A percentile compares a stretch with the other conserved stretches of the same genome.
These are phyloP conservation scores for Cytospora paraplurivora DNA, from an alignment of 2,329 filamentous ascomycete species.

Conservation along the genomic window DNA sequence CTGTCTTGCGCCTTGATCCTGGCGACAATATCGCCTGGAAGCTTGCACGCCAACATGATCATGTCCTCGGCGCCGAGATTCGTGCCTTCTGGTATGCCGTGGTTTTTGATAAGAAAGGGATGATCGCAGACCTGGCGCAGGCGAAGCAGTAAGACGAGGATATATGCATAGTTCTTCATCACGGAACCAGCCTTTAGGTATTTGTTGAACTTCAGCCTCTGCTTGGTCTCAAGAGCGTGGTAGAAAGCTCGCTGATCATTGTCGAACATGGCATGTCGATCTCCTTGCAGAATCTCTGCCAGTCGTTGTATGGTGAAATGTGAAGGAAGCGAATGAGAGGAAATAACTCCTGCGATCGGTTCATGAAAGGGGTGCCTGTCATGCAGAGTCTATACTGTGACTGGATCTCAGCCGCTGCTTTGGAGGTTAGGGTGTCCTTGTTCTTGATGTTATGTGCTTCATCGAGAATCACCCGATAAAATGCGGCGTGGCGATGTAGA, in stretches of 20 bases:
- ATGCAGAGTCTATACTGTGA: conserved; percentile 24
- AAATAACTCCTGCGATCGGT: conserved; percentile 19
- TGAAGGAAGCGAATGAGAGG: conserved; percentile 41
- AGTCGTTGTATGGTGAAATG: conserved; percentile 27
- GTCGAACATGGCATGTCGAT: conserved; percentile 51
- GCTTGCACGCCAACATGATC: conserved; percentile 32
- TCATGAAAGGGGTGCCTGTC: conserved; percentile 27
- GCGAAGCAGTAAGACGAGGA: conserved; percentile 74
- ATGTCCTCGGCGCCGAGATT: conserved; percentile 35
- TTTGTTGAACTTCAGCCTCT: conserved; percentile 34
- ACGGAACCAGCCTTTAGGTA: conserved; percentile 32
- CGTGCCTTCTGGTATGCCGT: conserved; percentile 36
- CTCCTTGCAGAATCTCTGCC: conserved; percentile 40
- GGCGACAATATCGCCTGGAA: conserved; percentile 29
- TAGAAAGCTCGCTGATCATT: conserved; percentile 67
- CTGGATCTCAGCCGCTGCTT: conserved; percentile 14
- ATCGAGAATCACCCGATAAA: conserved; percentile 20
- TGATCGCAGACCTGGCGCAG: conserved; percentile 79
- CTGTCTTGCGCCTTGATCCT: conserved; percentile 4
- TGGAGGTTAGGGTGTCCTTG: conserved; percentile 5
- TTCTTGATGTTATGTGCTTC: conserved; percentile 24
- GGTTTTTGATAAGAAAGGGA: conserved; percentile 59
- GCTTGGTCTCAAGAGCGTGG: conserved; percentile 31
- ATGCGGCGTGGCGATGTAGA: background rate
- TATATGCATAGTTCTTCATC: conserved; percentile 66